Evolutionary conservation across 2,329 filamentous ascomycete genomes (phyloP).

Genomic region (Colletotrichum tropicale): DNA sequence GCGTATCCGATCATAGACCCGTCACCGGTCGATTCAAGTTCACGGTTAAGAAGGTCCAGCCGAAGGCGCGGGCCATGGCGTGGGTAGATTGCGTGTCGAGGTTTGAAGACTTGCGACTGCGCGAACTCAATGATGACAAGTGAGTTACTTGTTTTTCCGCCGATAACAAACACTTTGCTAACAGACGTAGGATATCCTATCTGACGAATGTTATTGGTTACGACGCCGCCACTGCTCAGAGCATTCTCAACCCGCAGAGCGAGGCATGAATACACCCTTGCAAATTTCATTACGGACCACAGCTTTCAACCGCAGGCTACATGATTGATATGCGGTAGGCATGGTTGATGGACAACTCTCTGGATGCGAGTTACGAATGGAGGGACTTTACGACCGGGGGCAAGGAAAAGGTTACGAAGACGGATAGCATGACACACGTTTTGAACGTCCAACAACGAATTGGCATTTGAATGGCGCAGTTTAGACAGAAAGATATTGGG

Average conservation of each 20-base stretch:
- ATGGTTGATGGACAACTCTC: not conserved
- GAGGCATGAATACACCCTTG: not conserved
- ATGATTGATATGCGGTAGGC: not conserved
- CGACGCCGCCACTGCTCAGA: slow-evolving; percentile 18
- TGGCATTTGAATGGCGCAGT: slow-evolving; percentile 18
- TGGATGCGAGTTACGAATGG: slow-evolving; percentile 1
- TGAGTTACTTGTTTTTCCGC: slow-evolving; percentile 55
- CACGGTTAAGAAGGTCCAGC: slow-evolving; percentile 81
- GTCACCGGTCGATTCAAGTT: slow-evolving; percentile 87
- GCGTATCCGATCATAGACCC: slow-evolving; percentile 90
- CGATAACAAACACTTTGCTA: not conserved
- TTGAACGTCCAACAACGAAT: slow-evolving; percentile 16
- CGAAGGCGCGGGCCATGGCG: slow-evolving; percentile 65
- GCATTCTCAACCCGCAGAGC: slow-evolving; percentile 10
- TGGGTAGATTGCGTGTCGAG: slow-evolving; percentile 78
- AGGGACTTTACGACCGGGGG: not conserved
- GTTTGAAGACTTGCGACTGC: slow-evolving; percentile 74
- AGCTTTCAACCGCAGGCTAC: not conserved
- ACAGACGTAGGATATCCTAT: slow-evolving; percentile 16
- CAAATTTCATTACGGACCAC: not conserved
- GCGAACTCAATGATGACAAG: slow-evolving; percentile 77
- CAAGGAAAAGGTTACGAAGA: slow-evolving; percentile 10
- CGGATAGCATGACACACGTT: not conserved
- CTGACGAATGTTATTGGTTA: slow-evolving; percentile 21
- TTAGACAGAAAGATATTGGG: slow-evolving; percentile 6